A percentile compares a stretch with the other conserved stretches of the same genome.
Conservation (phyloP, 208 protist species). For the Trypanosomatidae sp. region DNA sequence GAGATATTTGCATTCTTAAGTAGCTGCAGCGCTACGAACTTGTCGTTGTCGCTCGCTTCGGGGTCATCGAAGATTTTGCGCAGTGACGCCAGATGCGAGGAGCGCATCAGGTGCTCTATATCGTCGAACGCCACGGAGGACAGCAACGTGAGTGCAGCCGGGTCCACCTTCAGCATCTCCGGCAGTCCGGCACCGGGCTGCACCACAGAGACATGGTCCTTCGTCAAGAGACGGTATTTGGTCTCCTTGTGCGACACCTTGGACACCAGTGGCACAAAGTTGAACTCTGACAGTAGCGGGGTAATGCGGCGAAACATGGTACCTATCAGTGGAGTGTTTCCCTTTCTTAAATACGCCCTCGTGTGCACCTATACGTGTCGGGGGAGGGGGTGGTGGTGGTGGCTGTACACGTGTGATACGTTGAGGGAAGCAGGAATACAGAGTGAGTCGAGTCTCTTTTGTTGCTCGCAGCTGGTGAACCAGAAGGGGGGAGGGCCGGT, state of each 20-base stretch:
- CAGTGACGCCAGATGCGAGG: constrained; percentile 92
- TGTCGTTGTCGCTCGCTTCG: constrained; percentile 96
- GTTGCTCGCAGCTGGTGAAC: neutral
- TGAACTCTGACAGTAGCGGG: constrained; percentile 48
- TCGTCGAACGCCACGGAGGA: constrained; percentile 90
- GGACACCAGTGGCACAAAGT: constrained; percentile 78
- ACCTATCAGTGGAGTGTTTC: neutral
- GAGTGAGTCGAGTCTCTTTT: neutral
- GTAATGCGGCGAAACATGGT: constrained; percentile 59
- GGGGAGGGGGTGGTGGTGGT: neutral
- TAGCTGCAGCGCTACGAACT: constrained; percentile 96
- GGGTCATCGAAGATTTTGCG: constrained; percentile 95
- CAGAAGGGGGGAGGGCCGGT: neutral
- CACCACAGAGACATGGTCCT: constrained; percentile 83
- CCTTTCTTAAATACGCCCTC: neutral
- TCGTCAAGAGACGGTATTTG: constrained; percentile 80
- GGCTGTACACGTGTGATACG: neutral
- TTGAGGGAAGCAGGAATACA: neutral
- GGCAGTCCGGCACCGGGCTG: constrained; percentile 50
- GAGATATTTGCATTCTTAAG: constrained; percentile 98
- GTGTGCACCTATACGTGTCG: neutral
- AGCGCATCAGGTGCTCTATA: constrained; percentile 94
- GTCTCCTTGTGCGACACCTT: constrained; percentile 68
- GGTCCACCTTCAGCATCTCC: constrained; percentile 88
- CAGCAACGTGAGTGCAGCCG: constrained; percentile 87